Evolutionary conservation across 1,284 basidiomycete species (phyloP).

Genomic region (Rhodotorula glutinis): DNA sequence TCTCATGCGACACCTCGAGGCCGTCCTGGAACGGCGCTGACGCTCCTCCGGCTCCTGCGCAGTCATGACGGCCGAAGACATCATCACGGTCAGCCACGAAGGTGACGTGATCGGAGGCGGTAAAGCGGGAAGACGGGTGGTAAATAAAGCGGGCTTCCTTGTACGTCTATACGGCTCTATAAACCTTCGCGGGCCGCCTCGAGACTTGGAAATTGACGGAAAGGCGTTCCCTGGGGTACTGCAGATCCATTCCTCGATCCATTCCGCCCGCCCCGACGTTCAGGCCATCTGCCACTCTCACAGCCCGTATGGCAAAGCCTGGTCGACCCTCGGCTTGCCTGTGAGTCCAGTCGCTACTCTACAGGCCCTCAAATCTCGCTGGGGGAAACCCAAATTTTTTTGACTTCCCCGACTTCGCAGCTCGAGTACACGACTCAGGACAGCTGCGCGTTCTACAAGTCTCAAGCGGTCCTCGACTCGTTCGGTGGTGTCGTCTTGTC

Average conservation of each 20-base stretch:
- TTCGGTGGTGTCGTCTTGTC: slow-evolving; percentile 62
- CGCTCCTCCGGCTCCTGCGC: not conserved
- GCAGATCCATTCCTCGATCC: slow-evolving; percentile 13
- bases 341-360: not conserved
- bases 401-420: no score
- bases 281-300: slow-evolving; percentile 65
- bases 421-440: slow-evolving; percentile 48
- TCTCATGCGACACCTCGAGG: no score
- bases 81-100: slow-evolving; percentile 52
- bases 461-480: slow-evolving; percentile 43
- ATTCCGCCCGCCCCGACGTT: slow-evolving; percentile 58
- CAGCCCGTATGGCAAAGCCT: slow-evolving; percentile 62
- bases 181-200: not conserved
- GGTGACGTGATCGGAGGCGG: slow-evolving; percentile 55
- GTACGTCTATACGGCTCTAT: not conserved
- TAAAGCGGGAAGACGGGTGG: slow-evolving; percentile 44
- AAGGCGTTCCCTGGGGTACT: not conserved
- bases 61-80: slow-evolving; percentile 35
- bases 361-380: no score
- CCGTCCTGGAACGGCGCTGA: not conserved
- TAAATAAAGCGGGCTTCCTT: slow-evolving; percentile 38
- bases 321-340: slow-evolving; percentile 59
- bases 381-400: no score
- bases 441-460: slow-evolving; percentile 42
- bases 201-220: no score